Evolutionary conservation across 1,139 yeast genomes (phyloP).

Genomic region (Taphrina communis): DNA sequence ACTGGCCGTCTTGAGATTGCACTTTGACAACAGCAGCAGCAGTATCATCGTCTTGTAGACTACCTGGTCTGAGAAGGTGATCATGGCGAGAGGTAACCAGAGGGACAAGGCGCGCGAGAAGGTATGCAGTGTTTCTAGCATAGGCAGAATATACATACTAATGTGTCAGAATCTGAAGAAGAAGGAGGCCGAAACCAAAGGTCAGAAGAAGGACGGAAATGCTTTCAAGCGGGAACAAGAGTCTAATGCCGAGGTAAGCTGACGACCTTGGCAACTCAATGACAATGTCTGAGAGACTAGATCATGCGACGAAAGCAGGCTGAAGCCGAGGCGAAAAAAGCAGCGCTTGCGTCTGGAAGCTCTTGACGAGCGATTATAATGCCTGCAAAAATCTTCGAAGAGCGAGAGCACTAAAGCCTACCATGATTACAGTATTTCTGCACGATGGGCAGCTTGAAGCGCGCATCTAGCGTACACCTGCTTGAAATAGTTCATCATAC

Average conservation of each 20-base stretch:
- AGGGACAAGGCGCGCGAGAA: constrained; percentile 27
- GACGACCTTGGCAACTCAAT: background rate
- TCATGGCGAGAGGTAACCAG: constrained; percentile 25
- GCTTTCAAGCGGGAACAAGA: constrained; percentile 29
- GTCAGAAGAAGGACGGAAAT: constrained; percentile 27
- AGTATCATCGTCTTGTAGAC: no score
- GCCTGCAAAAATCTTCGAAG: background rate
- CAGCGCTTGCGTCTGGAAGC: background rate
- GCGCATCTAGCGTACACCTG: no score
- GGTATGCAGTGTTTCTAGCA: background rate
- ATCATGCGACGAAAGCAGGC: constrained; percentile 30
- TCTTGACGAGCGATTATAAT: background rate
- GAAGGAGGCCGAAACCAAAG: constrained; percentile 24
- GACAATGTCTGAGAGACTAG: background rate
- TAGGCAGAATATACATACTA: background rate
- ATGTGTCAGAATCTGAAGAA: constrained; percentile 15
- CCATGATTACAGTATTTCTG: background rate
- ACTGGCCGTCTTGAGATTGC: no score
- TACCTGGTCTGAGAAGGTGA: background rate
- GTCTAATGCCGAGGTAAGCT: constrained; percentile 17
- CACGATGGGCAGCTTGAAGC: no score
- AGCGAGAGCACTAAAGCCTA: background rate
- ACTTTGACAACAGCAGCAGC: no score
- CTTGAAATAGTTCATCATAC: no score
- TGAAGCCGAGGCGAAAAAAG: constrained; percentile 19